Evolutionary conservation across 331 rosid genomes (phyloP).

Genomic region (Quercus tomentella): DNA sequence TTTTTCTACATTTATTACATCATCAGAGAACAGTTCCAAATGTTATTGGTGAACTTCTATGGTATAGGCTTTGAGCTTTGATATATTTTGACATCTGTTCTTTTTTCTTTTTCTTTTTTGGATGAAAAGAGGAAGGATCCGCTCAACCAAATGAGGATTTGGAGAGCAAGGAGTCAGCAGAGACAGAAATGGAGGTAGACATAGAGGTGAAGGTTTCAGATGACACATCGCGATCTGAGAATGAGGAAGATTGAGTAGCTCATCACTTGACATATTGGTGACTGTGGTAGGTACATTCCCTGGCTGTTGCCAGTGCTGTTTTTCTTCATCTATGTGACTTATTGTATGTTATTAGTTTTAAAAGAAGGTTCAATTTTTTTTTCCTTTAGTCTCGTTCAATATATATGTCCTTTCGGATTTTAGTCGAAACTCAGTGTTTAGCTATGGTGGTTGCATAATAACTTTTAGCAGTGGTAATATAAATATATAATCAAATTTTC

Average conservation of each 20-base stretch:
- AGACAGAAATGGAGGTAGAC: constrained; percentile 37
- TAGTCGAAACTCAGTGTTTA: background rate
- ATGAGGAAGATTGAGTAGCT: constrained; percentile 45
- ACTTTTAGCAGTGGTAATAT: background rate
- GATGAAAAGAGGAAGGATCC: constrained; percentile 17
- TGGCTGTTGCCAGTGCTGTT: background rate
- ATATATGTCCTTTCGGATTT: background rate
- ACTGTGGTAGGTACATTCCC: constrained; percentile 43
- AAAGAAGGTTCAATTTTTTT: background rate
- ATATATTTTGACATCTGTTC: background rate
- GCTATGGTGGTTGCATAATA: background rate
- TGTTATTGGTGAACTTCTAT: background rate
- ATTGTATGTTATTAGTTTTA: background rate
- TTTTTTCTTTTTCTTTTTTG: background rate
- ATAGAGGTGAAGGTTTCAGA: constrained; percentile 52
- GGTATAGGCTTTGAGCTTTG: background rate
- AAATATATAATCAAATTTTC: too few species aligned
- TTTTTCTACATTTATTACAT: background rate
- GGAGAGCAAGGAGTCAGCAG: constrained; percentile 36
- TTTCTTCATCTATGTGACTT: background rate
- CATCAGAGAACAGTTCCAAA: background rate
- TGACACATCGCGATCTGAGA: constrained; percentile 33
- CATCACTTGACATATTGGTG: constrained; percentile 14
- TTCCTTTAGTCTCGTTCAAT: background rate
- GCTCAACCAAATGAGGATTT: constrained; percentile 24